phyloP scores from a whole-genome alignment of 75 land plant species.

The Cryptomeria japonica region DNA sequence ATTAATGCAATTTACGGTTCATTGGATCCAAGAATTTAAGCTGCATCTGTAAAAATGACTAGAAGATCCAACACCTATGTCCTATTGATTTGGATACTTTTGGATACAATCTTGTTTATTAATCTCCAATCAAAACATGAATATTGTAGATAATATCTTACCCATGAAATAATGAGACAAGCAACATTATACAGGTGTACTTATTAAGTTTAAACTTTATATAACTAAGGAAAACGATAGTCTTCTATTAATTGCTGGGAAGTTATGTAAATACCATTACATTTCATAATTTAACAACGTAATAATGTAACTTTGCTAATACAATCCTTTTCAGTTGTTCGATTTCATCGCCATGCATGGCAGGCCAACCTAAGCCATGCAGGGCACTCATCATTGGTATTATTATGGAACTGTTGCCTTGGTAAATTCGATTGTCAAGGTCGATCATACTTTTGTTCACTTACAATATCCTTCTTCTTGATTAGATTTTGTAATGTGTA shows the following conservation, averaged over 20 bases:
- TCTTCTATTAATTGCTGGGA: background rate
- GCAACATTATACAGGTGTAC: background rate
- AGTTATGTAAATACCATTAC: background rate
- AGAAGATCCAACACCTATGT: background rate
- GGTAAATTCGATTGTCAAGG: background rate
- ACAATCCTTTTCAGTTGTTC: no score
- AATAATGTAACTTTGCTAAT: background rate
- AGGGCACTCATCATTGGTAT: background rate
- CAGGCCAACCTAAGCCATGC: no score
- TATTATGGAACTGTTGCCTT: background rate
- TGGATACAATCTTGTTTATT: background rate
- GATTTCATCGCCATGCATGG: no score
- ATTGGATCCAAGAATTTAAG: background rate
- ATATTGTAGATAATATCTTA: background rate
- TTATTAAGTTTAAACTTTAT: background rate
- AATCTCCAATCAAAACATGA: background rate
- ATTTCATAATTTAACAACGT: background rate
- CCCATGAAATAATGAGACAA: background rate
- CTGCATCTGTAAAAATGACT: background rate
- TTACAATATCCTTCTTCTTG: no score
- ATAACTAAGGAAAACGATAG: background rate
- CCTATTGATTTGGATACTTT: background rate
- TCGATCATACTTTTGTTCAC: background rate
- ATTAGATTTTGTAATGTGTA: no score
- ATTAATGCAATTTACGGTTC: background rate